Evolutionary conservation across 345 rosid genomes (phyloP).

Genomic region (Gossypium longicalyx): DNA sequence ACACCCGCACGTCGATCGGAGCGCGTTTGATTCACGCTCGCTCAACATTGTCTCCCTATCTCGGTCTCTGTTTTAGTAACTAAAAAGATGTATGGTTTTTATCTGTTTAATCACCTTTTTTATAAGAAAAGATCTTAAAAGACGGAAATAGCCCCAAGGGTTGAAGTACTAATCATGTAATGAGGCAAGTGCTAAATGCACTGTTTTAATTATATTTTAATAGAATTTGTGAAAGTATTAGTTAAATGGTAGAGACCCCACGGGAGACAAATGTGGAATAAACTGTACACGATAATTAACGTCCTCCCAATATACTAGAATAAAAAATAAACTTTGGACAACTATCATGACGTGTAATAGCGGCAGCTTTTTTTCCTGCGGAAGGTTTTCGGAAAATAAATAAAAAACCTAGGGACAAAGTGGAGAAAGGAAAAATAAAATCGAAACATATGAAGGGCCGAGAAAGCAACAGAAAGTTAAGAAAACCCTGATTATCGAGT

Average conservation of each 20-base stretch:
- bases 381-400: constrained; percentile 21
- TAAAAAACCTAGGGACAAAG: constrained; percentile 26
- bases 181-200: background rate
- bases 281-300: constrained; percentile 1
- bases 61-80: no score
- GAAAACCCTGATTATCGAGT: constrained; percentile 58
- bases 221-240: background rate
- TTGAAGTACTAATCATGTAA: background rate
- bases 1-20: constrained; percentile 5
- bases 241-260: background rate
- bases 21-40: constrained; percentile 24
- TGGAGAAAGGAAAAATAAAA: constrained; percentile 30
- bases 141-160: constrained; percentile 2
- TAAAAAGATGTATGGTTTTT: no score
- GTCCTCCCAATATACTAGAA: background rate
- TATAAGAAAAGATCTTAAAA: no score
- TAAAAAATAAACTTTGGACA: constrained; percentile 25
- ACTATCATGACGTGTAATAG: constrained; percentile 40
- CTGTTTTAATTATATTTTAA: background rate
- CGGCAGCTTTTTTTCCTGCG: constrained; percentile 41
- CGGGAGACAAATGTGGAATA: background rate
- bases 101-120: no score
- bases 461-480: constrained; percentile 47
- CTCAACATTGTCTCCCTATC: background rate
- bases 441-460: constrained; percentile 54